A percentile compares a stretch with the other conserved stretches of the same genome.
These are phyloP conservation scores for Ilyonectria sp. DNA, from an alignment of 2,329 filamentous ascomycete genomes.

Conservation along the genomic window DNA sequence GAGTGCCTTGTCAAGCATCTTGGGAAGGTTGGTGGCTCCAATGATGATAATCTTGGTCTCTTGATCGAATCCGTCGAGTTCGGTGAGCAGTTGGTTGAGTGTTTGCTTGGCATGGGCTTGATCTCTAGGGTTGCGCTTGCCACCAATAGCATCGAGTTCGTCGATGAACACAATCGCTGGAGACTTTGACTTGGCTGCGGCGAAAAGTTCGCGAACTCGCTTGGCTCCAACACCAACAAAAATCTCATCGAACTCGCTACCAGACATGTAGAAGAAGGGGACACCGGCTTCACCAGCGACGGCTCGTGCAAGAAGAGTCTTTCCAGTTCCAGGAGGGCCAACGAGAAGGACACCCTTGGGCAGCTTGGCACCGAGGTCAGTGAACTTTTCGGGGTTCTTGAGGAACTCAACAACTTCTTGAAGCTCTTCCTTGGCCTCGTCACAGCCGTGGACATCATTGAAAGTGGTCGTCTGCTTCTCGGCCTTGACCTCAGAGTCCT, in stretches of 20 bases:
- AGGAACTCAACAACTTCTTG: conserved; percentile 98
- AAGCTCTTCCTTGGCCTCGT: conserved; percentile 98
- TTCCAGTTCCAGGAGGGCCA: conserved; percentile 96
- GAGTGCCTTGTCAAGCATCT: conserved; percentile 93
- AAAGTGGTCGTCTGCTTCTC: conserved; percentile 95
- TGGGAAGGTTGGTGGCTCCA: conserved; percentile 95
- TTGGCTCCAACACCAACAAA: conserved; percentile 98
- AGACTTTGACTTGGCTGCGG: conserved; percentile 85
- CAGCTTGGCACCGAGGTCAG: conserved; percentile 93
- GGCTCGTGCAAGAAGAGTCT: conserved; percentile 94
- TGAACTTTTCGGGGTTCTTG: conserved; percentile 93
- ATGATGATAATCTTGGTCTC: conserved; percentile 96
- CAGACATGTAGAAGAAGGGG: conserved; percentile 99
- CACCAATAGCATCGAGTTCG: conserved; percentile 93
- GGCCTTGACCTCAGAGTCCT: conserved; percentile 88
- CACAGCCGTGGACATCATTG: conserved; percentile 94
- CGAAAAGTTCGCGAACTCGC: conserved; percentile 94
- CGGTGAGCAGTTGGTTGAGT: conserved; percentile 95
- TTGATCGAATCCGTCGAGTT: conserved; percentile 97
- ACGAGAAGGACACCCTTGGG: conserved; percentile 97
- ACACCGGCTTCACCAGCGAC: conserved; percentile 98
- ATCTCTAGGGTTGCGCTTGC: conserved; percentile 92
- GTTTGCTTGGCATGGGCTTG: conserved; percentile 98
- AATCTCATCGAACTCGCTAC: conserved; percentile 97
- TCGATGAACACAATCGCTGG: conserved; percentile 97